Evolutionary conservation across 768 basidiomycete species (phyloP), one percentile per base, ranked within the genome.

Genomic region (Amanita rubescens): DNA sequence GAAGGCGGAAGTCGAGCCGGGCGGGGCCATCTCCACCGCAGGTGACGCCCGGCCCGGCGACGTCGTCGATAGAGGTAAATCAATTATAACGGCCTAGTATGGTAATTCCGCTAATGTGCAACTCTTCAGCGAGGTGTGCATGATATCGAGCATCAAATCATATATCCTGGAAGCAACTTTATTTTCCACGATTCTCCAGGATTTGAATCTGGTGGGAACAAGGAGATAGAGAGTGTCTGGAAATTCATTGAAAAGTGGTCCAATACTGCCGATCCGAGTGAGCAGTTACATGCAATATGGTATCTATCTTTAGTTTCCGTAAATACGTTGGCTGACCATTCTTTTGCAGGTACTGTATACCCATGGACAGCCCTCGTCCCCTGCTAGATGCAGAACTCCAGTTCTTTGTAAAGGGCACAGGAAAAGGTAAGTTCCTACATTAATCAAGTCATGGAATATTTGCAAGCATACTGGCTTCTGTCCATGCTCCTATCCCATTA

Each of bases 141-240:
- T 58, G 57, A 74, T 50, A 66, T 72, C 27, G 51, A 64, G 44
- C 51, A 58, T 27, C 55, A 62, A 48, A 62, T 69, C 41, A 54
- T 62, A 11, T 74, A 69, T 55, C 46, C 30, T 32, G 41, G 35
- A 24, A 69, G 62, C 59, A 68, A 68, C 32, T 74, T 71, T 55
- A 62, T 73, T 19, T 74, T 75, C 55, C 74, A 75, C 33, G 73
- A 75, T 51, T 75, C 73, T 22, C 53, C 63, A 38, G 73, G 72
- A 5, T 71, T 75, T 46, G 71, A 74, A 58, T 52, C 69, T n/a
- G 73, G 73, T 4, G 58, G 57, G 2, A 57, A 27, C 1, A 54
- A 58, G 2, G 67, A 74, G 53, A 52, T 72, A 2, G 50, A 62
- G 1, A 61, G 47, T 7, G 64, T 74, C 15, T 58, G 56, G 42